Evolutionary conservation across 805 yeast species (phyloP).

Genomic region (Zygosaccharomyces siamensis): DNA sequence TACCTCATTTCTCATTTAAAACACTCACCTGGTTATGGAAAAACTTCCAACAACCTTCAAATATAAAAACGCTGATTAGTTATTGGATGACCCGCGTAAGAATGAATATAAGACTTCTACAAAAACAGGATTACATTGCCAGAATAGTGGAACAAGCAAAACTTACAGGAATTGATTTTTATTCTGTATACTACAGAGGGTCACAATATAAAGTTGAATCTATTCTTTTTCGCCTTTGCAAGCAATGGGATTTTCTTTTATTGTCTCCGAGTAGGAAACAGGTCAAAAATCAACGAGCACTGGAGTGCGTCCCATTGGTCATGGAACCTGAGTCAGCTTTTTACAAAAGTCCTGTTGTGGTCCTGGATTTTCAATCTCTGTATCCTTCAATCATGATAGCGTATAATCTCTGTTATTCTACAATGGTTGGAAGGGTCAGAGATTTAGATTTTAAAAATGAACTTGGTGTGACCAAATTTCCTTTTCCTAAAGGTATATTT

Average conservation of each 20-base stretch:
- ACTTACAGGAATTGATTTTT: conserved; percentile 82
- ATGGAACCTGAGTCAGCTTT: conserved; percentile 87
- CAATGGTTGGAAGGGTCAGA: conserved; percentile 58
- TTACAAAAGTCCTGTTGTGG: conserved; percentile 85
- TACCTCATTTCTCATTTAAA: conserved; percentile 56
- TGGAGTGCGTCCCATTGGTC: conserved; percentile 83
- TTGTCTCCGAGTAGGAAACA: conserved; percentile 75
- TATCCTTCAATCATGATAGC: conserved; percentile 93
- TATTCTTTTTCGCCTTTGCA: conserved; percentile 65
- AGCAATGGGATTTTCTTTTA: conserved; percentile 66
- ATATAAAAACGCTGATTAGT: conserved; percentile 44
- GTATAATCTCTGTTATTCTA: conserved; percentile 79
- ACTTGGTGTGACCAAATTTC: conserved; percentile 49
- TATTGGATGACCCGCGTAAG: conserved; percentile 41
- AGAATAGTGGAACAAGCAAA: conserved; percentile 79
- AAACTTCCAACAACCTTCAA: conserved; percentile 19
- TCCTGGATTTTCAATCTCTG: conserved; percentile 86
- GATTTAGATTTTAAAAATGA: conserved; percentile 46
- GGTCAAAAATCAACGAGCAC: conserved; percentile 77
- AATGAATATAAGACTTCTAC: conserved; percentile 43
- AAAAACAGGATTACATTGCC: conserved; percentile 59
- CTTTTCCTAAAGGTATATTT: conserved; percentile 54
- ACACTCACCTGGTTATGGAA: conserved; percentile 48
- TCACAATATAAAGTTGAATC: conserved; percentile 95
- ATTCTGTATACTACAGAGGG: conserved; percentile 82